A percentile compares a stretch with the other conserved stretches of the same genome.
Conservation (phyloP, 352 stramenopile species). For the Phytophthora uliginosa region DNA sequence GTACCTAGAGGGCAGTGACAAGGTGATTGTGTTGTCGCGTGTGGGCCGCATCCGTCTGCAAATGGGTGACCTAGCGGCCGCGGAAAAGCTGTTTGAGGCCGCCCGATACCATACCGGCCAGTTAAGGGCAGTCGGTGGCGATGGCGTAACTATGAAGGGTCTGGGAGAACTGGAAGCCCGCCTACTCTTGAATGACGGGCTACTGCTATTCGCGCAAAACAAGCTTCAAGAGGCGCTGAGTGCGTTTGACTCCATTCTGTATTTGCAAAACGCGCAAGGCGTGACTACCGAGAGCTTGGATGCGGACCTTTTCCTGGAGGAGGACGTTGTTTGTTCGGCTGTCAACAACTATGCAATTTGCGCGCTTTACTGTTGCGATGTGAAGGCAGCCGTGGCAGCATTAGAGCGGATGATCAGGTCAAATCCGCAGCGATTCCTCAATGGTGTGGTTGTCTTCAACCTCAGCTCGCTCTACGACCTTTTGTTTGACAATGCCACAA, state of each 20-base stretch:
- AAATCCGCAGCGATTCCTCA: conserved; percentile 77
- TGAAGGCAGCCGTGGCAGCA: conserved; percentile 72
- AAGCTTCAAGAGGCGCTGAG: conserved; percentile 83
- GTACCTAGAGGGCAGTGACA: conserved; percentile 48
- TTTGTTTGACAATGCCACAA: conserved; percentile 80
- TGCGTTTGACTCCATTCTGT: conserved; percentile 76
- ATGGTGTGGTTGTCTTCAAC: conserved; percentile 82
- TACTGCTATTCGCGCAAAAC: conserved; percentile 83
- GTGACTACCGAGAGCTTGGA: conserved; percentile 31
- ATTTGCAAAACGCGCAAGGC: conserved; percentile 41
- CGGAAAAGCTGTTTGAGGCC: conserved; percentile 68
- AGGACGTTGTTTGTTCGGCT: conserved; percentile 73
- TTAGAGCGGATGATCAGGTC: conserved; percentile 80
- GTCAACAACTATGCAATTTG: conserved; percentile 90
- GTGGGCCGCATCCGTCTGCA: conserved; percentile 80
- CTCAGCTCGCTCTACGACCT: conserved; percentile 87
- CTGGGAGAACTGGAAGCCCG: conserved; percentile 55
- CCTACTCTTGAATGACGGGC: conserved; percentile 77
- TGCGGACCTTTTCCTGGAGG: conserved; percentile 62
- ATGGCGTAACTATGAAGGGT: conserved; percentile 16
- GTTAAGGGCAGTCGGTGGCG: conserved; percentile 17
- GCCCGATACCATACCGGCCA: conserved; percentile 44
- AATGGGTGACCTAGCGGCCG: conserved; percentile 71
- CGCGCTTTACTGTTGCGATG: conserved; percentile 84
- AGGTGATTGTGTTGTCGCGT: conserved; percentile 63